Conservation (phyloP, 805 yeast genomes). For the Ogataea sp. region DNA sequence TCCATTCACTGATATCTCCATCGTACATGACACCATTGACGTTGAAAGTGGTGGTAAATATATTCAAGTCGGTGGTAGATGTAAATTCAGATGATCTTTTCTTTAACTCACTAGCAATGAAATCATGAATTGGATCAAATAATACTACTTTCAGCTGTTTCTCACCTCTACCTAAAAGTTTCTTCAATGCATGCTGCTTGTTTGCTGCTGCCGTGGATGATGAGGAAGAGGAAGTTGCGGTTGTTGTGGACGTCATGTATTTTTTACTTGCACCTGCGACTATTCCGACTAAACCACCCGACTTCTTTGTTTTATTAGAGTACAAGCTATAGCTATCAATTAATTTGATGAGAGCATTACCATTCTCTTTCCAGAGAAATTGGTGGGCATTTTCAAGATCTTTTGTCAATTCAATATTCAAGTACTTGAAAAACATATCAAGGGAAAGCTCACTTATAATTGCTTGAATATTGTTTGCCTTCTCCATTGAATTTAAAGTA, state of each 20-base stretch:
- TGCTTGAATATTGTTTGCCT: constrained; percentile 41
- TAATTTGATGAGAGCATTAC: constrained; percentile 29
- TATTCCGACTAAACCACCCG: constrained; percentile 39
- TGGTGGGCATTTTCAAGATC: constrained; percentile 29
- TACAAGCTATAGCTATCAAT: constrained; percentile 30
- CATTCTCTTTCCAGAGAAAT: constrained; percentile 43
- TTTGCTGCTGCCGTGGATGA: background rate
- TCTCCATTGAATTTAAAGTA: constrained; percentile 40
- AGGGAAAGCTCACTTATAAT: constrained; percentile 41
- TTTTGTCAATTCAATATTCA: constrained; percentile 21
- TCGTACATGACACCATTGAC: constrained; percentile 42
- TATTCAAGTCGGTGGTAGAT: constrained; percentile 29
- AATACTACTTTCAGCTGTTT: constrained; percentile 36
- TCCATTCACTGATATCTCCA: constrained; percentile 34
- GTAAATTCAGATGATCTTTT: constrained; percentile 32
- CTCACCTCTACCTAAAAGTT: constrained; percentile 39
- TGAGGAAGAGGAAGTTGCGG: background rate
- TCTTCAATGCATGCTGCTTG: constrained; percentile 35
- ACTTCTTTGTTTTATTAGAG: constrained; percentile 32
- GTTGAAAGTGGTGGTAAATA: constrained; percentile 46
- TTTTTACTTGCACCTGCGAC: constrained; percentile 28
- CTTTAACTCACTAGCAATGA: constrained; percentile 33
- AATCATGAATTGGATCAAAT: constrained; percentile 48
- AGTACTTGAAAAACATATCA: constrained; percentile 36
- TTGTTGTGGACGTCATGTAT: constrained; percentile 7